Evolutionary conservation across 1,284 basidiomycete genomes (phyloP), one percentile per base, ranked within the genome.

Genomic region (Cryptococcus sp.): DNA sequence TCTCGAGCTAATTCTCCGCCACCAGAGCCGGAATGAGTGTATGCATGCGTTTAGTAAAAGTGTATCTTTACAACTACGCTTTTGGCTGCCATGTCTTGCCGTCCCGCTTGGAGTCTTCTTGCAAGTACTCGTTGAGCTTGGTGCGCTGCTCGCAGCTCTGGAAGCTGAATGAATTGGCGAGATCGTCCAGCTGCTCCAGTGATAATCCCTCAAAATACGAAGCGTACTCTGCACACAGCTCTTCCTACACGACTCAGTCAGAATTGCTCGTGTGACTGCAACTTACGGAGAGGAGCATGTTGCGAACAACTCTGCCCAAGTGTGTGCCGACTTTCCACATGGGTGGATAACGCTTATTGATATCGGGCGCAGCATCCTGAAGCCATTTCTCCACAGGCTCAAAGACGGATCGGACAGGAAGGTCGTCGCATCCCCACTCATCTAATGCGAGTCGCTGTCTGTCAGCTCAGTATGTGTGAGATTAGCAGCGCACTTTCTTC

Each of bases 1-100:
- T 66, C 64, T 45, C 50, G 67, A 19, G 62, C 68, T 3, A 68
- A 66, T 44, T 56, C 67, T 16, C 72, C 72, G 1, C 68, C 71
- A 10, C 60, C 54, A 31, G 27, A 31, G 27, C 27, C 27, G 4
- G 27, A 31, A 31, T 31, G 10, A 31, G 27, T 31, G 27, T 31
- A 31, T 31, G 27, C 27, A 31, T 31, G 27, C 27, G 27, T 31
- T 5, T 31, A 31, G 10, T 31, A 10, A 10, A 4, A 31, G 27
- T 31, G 27, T 31, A 31, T 31, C 27, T 31, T 5, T 31, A 10
- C 27, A 31, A 10, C 27, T 31, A 31, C 27, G 27, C 4, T 31
- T 31, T 31, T 4, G 27, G 27, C 10, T 31, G 27, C 27, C 27
- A 31, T 10, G 27, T 31, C 27, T 31, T 31, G 4, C 27, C 31